Conservation (phyloP, 495 filamentous ascomycete species). For the Hypoxylon fuscum region DNA sequence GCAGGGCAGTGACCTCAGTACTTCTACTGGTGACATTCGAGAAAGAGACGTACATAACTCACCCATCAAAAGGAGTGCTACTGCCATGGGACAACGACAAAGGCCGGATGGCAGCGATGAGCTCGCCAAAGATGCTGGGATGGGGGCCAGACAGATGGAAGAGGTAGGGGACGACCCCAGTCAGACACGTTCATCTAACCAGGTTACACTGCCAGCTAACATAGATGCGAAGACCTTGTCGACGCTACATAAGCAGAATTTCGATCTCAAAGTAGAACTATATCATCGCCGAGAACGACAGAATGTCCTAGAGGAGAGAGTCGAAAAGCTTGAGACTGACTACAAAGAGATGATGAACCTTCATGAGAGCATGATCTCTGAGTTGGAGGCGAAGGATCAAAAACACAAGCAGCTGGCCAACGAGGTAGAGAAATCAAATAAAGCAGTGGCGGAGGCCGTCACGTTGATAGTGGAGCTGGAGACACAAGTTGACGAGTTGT, state of each 20-base stretch:
- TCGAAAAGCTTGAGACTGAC: conserved; percentile 66
- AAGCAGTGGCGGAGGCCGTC: conserved; percentile 83
- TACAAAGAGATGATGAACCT: conserved; percentile 51
- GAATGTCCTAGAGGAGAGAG: conserved; percentile 63
- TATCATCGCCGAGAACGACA: conserved; percentile 73
- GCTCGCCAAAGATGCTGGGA: conserved; percentile 49
- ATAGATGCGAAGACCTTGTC: conserved; percentile 47
- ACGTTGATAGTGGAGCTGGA: conserved; percentile 81
- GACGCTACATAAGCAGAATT: conserved; percentile 85
- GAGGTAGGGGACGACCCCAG: conserved; percentile 42
- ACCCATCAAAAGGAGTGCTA: conserved; percentile 36
- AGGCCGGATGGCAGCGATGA: conserved; percentile 45
- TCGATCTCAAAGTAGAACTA: conserved; percentile 87
- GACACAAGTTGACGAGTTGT: conserved; percentile 67
- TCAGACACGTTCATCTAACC: conserved; percentile 5
- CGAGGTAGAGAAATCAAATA: conserved; percentile 79
- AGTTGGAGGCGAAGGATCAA: conserved; percentile 78
- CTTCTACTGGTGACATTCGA: conserved; percentile 37
- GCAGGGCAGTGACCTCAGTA: conserved; percentile 44
- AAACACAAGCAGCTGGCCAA: conserved; percentile 55
- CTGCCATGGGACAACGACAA: conserved; percentile 47
- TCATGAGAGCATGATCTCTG: conserved; percentile 58
- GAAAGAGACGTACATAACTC: conserved; percentile 45
- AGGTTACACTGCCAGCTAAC: conserved; percentile 15
- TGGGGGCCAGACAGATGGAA: conserved; percentile 59